Conservation (phyloP, 495 filamentous ascomycete genomes). For the Peziza echinospora region DNA sequence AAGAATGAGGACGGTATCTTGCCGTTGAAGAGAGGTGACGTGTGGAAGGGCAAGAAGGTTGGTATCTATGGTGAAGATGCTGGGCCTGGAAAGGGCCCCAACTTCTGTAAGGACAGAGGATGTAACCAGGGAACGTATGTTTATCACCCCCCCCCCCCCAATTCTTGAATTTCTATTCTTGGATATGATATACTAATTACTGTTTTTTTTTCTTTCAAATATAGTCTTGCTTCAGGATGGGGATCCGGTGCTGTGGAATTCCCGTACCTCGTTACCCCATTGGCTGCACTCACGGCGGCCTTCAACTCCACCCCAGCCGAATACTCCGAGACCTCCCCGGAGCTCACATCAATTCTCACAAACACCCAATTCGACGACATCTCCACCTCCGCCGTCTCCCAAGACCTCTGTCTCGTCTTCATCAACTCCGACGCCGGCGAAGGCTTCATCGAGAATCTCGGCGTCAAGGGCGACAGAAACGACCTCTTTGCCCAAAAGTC, state of each 20-base stretch:
- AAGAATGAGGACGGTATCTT: slow-evolving; percentile 37
- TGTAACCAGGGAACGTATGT: slow-evolving; percentile 56
- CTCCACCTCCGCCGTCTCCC: slow-evolving; percentile 38
- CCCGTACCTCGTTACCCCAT: slow-evolving; percentile 76
- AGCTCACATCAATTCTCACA: slow-evolving; percentile 53
- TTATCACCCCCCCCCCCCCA: too few species aligned
- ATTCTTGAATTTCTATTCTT: too few species aligned
- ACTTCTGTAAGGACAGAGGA: slow-evolving; percentile 62
- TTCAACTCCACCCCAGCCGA: slow-evolving; percentile 45
- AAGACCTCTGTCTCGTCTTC: slow-evolving; percentile 61
- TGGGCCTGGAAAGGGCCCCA: slow-evolving; percentile 37
- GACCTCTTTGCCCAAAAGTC: slow-evolving; percentile 80
- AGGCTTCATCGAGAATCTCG: slow-evolving; percentile 63
- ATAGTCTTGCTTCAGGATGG: slow-evolving; percentile 85
- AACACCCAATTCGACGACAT: slow-evolving; percentile 47
- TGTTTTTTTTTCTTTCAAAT: slow-evolving; percentile 25
- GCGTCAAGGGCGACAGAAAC: slow-evolving; percentile 74
- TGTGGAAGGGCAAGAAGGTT: slow-evolving; percentile 25
- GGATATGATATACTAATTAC: background rate
- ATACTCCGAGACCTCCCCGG: slow-evolving; percentile 35
- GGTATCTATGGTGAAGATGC: slow-evolving; percentile 49
- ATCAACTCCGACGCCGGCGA: slow-evolving; percentile 77
- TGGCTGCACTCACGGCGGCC: slow-evolving; percentile 34
- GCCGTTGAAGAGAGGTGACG: slow-evolving; percentile 25
- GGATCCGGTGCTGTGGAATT: slow-evolving; percentile 76